These are phyloP conservation scores for Hibiscus mutabilis DNA, from an alignment of 345 rosid species.

Conservation along the genomic window DNA sequence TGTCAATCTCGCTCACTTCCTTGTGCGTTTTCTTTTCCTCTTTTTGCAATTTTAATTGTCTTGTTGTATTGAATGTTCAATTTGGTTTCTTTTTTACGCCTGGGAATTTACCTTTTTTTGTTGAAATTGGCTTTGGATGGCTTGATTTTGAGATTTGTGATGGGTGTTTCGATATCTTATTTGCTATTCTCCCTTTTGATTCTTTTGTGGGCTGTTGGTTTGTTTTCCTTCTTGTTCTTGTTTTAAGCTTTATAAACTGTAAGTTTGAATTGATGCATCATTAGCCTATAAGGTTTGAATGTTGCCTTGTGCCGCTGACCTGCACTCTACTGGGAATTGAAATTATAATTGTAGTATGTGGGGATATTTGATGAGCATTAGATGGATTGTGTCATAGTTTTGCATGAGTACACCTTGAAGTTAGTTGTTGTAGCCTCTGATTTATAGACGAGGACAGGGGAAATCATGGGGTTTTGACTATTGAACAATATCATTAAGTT, in stretches of 20 bases:
- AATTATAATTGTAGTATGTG: not conserved
- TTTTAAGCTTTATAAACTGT: not conserved
- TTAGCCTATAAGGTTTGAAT: not conserved
- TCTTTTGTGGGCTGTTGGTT: not conserved
- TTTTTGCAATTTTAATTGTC: not conserved
- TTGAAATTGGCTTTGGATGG: not conserved
- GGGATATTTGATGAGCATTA: not conserved
- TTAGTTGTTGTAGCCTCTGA: not conserved
- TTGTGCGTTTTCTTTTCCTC: constrained; percentile 23
- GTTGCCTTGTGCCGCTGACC: not conserved
- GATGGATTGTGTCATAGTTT: not conserved
- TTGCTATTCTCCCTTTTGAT: not conserved
- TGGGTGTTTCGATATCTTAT: not conserved
- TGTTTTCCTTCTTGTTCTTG: not conserved
- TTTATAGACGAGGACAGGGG: not conserved
- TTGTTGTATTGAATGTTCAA: constrained; percentile 5
- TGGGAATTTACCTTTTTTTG: not conserved
- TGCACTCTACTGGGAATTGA: not conserved
- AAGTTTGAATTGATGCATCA: not conserved
- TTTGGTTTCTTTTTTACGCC: constrained; percentile 12
- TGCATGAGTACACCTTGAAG: not conserved
- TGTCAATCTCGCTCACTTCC: constrained; percentile 69
- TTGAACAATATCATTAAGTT: not conserved
- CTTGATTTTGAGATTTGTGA: not conserved
- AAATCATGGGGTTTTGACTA: not conserved